phyloP scores from a whole-genome alignment of 495 filamentous ascomycete genomes.

The Glarea lozoyensis region DNA sequence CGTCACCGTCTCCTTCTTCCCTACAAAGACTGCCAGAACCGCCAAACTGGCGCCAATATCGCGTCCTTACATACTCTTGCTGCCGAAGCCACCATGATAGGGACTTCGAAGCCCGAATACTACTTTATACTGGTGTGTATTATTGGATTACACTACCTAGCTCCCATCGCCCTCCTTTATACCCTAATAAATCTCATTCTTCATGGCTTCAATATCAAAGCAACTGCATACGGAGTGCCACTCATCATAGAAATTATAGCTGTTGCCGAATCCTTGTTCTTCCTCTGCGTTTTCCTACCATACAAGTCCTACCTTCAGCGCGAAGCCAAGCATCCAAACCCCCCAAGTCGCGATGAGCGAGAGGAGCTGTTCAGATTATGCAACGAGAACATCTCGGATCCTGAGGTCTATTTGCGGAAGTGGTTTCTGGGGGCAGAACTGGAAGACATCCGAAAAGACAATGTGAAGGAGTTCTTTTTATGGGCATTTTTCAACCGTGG shows the following conservation, averaged over 20 bases:
- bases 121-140: slow-evolving; percentile 29
- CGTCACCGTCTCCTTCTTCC: too few relatives aligned
- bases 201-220: slow-evolving; percentile 20
- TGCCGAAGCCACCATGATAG: slow-evolving; percentile 17
- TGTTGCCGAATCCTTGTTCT: slow-evolving; percentile 42
- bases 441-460: slow-evolving; percentile 53
- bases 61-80: background rate
- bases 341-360: slow-evolving; percentile 29
- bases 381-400: slow-evolving; percentile 42
- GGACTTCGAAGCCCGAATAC: slow-evolving; percentile 16
- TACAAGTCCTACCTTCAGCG: slow-evolving; percentile 38
- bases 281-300: slow-evolving; percentile 44
- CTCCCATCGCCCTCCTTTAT: slow-evolving; percentile 40
- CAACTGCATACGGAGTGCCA: slow-evolving; percentile 20
- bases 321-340: slow-evolving; percentile 42
- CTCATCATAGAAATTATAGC: slow-evolving; percentile 19
- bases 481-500: slow-evolving; percentile 54
- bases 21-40: background rate
- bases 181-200: slow-evolving; percentile 27
- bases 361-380: slow-evolving; percentile 45
- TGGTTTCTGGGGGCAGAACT: slow-evolving; percentile 57
- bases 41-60: background rate
- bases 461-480: slow-evolving; percentile 53
- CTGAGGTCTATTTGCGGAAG: slow-evolving; percentile 43
- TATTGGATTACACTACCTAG: slow-evolving; percentile 39